Evolutionary conservation across 2,329 filamentous ascomycete species (phyloP), one percentile per base, ranked within the genome.

Genomic region (Xylariaceae sp.): DNA sequence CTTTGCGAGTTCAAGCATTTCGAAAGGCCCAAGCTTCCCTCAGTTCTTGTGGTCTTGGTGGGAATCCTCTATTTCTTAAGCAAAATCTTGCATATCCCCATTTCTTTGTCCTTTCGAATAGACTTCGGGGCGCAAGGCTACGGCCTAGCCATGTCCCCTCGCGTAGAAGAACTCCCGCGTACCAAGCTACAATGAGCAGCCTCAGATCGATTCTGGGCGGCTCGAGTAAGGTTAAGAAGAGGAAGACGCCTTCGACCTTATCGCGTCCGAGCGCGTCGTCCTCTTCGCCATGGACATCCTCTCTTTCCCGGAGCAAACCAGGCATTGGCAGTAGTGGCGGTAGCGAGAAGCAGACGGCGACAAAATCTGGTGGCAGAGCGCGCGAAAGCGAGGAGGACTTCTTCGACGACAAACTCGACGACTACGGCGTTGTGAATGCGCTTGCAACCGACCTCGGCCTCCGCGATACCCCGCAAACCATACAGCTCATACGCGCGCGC

Each of bases 391-490:
- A 24, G 13, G 59, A 67, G 4, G 59, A 65, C 36, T 50, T 57
- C 27, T 59, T 68, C 34, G 55, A 46, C 13, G 46, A 72, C 35
- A 69, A 66, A 32, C 71, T 87, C 12, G 71, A 80, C 31, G 80
- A 86, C 50, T 59, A 66, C 11, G 82, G 81, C 9, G 62, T 78
- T 8, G 66, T 77, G 12, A 64, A 67, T 21, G 66, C 73, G 3
- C 63, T 85, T 1, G 69, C 71, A 9, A 63, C 69, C 21, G 73
- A 81, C 47, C 62, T 78, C 11, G 70, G 66, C 18, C 69, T 83
- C 4, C 68, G 74, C 35, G 77, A 83, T 56, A 73, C 81, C 2
- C 68, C 76, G 0, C 81, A 85, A 55, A 78, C 79, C 15, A 77
- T 87, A 55, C 66, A 71, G 36, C 75, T 81, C 59, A 73, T 82